Conservation (phyloP, 352 stramenopile species). For the Achlya hypogyna region DNA sequence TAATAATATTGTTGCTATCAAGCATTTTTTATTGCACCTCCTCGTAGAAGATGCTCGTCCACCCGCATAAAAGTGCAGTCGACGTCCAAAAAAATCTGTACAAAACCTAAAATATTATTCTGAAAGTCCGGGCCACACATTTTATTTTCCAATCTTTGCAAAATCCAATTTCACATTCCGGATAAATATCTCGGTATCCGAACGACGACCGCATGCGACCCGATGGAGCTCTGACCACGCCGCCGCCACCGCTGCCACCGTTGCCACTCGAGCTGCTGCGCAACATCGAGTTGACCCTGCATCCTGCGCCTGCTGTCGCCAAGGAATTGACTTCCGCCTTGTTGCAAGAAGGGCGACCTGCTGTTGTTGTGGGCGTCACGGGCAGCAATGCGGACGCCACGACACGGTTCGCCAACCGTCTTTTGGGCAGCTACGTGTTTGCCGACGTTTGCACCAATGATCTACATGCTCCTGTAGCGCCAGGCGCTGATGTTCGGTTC, state of each 20-base stretch:
- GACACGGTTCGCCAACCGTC: conserved; percentile 1
- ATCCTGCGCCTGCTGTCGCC: neutral
- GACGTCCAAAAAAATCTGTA: neutral
- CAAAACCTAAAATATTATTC: neutral
- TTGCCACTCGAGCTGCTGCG: conserved; percentile 1
- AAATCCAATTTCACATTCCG: neutral
- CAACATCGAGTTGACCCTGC: neutral
- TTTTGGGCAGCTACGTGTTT: neutral
- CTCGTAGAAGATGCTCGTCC: neutral
- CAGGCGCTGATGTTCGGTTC: neutral
- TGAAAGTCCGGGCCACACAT: neutral
- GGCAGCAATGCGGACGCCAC: neutral
- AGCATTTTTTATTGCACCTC: neutral
- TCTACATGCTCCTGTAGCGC: neutral
- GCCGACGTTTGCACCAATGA: neutral
- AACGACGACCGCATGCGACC: no score
- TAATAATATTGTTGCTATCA: neutral
- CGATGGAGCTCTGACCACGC: neutral
- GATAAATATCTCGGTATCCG: neutral
- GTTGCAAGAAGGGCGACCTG: neutral
- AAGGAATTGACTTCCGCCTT: neutral
- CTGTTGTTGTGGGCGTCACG: conserved; percentile 9
- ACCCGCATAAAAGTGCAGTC: neutral
- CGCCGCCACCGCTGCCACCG: conserved; percentile 4
- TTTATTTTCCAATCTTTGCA: conserved; percentile 16